Evolutionary conservation across 2,329 filamentous ascomycete species (phyloP).

Genomic region (Eutypa lata): DNA sequence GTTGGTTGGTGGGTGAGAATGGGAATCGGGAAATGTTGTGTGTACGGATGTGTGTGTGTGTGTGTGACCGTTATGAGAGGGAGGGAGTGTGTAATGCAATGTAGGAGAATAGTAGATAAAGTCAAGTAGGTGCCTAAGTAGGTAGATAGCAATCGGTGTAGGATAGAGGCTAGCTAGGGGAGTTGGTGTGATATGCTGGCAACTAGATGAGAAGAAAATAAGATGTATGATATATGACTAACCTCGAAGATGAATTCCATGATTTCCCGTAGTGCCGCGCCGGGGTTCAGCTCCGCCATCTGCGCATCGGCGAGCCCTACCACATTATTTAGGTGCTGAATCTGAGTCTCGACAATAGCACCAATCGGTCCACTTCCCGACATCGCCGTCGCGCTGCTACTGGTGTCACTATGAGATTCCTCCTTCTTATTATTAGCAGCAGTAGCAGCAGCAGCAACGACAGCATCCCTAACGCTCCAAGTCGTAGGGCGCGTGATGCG

Average conservation of each 20-base stretch:
- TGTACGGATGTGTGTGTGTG: too few relatives aligned
- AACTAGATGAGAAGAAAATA: too few relatives aligned
- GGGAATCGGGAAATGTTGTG: too few relatives aligned
- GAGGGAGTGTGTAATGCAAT: too few relatives aligned
- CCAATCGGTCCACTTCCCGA: slow-evolving; percentile 11
- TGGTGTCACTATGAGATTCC: background rate
- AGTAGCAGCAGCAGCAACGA: slow-evolving; percentile 30
- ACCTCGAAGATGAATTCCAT: slow-evolving; percentile 62
- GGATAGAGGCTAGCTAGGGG: background rate
- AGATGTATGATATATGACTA: slow-evolving; percentile 13
- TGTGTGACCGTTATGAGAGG: too few relatives aligned
- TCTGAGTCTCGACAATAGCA: slow-evolving; percentile 32
- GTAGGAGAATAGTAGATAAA: too few relatives aligned
- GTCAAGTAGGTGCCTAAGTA: too few relatives aligned
- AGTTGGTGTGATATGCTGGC: background rate
- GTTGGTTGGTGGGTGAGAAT: too few relatives aligned
- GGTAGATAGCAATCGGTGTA: background rate
- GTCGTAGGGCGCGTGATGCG: slow-evolving; percentile 65
- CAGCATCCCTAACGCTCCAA: slow-evolving; percentile 64
- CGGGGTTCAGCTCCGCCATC: slow-evolving; percentile 64
- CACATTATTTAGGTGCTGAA: slow-evolving; percentile 36
- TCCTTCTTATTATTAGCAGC: background rate
- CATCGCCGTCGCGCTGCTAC: slow-evolving; percentile 2
- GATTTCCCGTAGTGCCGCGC: slow-evolving; percentile 62
- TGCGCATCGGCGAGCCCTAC: slow-evolving; percentile 41